Conservation (phyloP, 352 stramenopile genomes). For the Globisporangium acanthophoron region DNA sequence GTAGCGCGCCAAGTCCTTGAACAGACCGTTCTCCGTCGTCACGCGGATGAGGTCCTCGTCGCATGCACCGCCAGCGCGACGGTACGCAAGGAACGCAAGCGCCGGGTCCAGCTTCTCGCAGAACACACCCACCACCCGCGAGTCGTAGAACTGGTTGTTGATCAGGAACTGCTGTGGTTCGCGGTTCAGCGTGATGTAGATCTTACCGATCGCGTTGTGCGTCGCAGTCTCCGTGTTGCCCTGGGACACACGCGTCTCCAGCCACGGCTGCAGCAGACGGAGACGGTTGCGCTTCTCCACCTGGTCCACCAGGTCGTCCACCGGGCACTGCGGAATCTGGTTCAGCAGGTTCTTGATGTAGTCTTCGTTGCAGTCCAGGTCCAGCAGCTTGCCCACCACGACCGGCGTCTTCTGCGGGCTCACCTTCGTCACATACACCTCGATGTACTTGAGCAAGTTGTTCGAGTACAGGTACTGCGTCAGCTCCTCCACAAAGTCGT, state of each 20-base stretch:
- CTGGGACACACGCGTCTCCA: conserved; percentile 98
- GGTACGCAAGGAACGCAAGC: conserved; percentile 99
- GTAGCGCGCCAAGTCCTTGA: conserved; percentile 99
- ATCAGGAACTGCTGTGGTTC: conserved; percentile 98
- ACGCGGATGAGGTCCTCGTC: conserved; percentile 99
- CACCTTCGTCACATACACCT: conserved; percentile 98
- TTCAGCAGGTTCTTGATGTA: conserved; percentile 99
- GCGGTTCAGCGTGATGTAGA: conserved; percentile 99
- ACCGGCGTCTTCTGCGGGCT: conserved; percentile 97
- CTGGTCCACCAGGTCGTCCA: conserved; percentile 98
- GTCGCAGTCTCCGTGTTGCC: conserved; percentile 98
- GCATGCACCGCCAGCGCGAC: conserved; percentile 96
- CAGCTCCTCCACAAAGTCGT: conserved; percentile 99
- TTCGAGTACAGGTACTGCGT: conserved; percentile 99
- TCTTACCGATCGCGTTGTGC: conserved; percentile 99
- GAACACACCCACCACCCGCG: conserved; percentile 98
- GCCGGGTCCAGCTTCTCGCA: conserved; percentile 99
- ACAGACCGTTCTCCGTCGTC: conserved; percentile 98
- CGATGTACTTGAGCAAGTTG: conserved; percentile 99
- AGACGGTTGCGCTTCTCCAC: conserved; percentile 99
- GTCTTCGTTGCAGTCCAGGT: conserved; percentile 98
- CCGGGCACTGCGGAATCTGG: conserved; percentile 91
- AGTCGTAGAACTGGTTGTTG: conserved; percentile 99
- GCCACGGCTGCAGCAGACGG: conserved; percentile 97
- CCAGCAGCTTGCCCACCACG: conserved; percentile 98